Conservation (phyloP, 164 flowering plant genomes). For the Umbellularia californica region DNA sequence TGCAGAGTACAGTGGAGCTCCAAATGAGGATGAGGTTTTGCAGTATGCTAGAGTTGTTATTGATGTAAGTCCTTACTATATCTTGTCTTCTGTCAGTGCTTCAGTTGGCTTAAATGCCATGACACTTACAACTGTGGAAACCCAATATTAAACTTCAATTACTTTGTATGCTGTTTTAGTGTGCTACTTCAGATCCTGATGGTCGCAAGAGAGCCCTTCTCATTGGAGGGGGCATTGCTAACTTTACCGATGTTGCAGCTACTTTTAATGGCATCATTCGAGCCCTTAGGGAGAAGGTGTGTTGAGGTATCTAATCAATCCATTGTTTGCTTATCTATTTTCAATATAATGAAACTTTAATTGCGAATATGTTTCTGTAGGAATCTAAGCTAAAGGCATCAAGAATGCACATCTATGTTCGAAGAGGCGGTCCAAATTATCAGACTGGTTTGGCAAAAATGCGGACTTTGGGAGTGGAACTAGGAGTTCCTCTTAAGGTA, state of each 20-base stretch:
- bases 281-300: conserved; percentile 40
- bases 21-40: conserved; percentile 91
- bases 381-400: conserved; percentile 83
- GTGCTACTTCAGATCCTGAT: conserved; percentile 83
- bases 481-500: conserved; percentile 89
- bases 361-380: conserved; percentile 18
- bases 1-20: conserved; percentile 97
- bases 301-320: not conserved
- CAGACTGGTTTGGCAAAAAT: conserved; percentile 82
- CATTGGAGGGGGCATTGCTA: conserved; percentile 91
- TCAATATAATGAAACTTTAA: not conserved
- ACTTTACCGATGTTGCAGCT: conserved; percentile 91
- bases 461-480: conserved; percentile 81
- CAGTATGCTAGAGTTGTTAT: conserved; percentile 90
- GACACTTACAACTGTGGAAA: not conserved
- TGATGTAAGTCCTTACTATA: conserved; percentile 50
- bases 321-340: not conserved
- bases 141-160: not conserved
- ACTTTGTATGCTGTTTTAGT: conserved; percentile 31
- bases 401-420: conserved; percentile 81
- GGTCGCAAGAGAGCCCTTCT: conserved; percentile 85
- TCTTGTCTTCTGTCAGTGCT: not conserved
- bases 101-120: not conserved
- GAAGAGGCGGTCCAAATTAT: conserved; percentile 97
- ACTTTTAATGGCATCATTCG: conserved; percentile 83